phyloP scores from a whole-genome alignment of 192 early-diverging fungal species.

The Rhizoclosmatium sp. region DNA sequence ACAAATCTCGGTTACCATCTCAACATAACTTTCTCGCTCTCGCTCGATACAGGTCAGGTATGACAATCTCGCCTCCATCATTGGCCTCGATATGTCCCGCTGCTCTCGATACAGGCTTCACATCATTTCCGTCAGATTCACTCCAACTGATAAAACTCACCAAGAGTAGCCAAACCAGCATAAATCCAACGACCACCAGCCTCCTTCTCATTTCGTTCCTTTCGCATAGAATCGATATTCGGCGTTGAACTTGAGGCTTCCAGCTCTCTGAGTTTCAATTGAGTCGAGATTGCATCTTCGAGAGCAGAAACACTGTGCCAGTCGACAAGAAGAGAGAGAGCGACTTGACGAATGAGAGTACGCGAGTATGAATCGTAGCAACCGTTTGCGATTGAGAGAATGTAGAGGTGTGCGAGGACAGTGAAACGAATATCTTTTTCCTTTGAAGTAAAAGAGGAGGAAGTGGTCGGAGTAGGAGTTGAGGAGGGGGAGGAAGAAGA shows the following conservation, averaged over 20 bases:
- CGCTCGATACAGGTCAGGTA: too few relatives aligned
- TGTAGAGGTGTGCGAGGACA: conserved; percentile 84
- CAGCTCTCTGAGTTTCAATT: conserved; percentile 65
- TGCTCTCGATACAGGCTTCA: too few relatives aligned
- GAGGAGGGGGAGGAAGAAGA: too few relatives aligned
- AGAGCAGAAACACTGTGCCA: conserved; percentile 80
- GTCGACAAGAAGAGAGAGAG: conserved; percentile 70
- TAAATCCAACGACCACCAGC: conserved; percentile 78
- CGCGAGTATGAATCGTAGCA: conserved; percentile 82
- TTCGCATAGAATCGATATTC: conserved; percentile 20
- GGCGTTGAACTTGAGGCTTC: conserved; percentile 19
- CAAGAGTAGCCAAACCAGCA: conserved; percentile 85
- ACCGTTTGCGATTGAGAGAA: conserved; percentile 80
- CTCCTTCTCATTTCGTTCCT: conserved; percentile 71
- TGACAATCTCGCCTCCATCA: too few relatives aligned
- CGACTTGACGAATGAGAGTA: conserved; percentile 73
- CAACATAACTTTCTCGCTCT: too few relatives aligned
- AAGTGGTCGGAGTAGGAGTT: conserved; percentile 35
- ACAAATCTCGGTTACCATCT: too few relatives aligned
- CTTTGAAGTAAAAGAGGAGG: neutral
- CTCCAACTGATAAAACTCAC: conserved; percentile 21
- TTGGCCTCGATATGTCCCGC: too few relatives aligned
- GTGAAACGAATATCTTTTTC: conserved; percentile 68
- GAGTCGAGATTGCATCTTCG: conserved; percentile 77
- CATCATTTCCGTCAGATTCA: too few relatives aligned